Evolutionary conservation across 2,329 filamentous ascomycete genomes (phyloP).

Genomic region (Cladophialophora exuberans): DNA sequence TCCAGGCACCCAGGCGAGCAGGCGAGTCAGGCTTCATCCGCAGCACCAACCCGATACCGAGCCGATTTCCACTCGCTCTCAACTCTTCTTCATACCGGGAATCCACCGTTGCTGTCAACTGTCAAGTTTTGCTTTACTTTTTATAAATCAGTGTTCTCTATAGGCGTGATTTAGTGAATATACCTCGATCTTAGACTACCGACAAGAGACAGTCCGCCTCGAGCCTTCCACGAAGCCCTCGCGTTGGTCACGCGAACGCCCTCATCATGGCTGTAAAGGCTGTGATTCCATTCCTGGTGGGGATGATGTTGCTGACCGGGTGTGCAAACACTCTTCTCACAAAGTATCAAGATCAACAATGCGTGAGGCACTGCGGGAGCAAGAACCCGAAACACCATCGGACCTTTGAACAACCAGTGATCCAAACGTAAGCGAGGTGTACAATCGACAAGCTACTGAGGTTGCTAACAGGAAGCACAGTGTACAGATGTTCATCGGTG

Average conservation of each 20-base stretch:
- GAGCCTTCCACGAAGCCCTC: not conserved
- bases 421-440: conserved; percentile 71
- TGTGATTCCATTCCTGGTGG: conserved; percentile 81
- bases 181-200: no score
- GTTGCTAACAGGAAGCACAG: conserved; percentile 40
- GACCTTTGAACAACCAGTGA: conserved; percentile 90
- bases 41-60: no score
- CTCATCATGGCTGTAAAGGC: conserved; percentile 69
- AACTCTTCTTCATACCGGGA: no score
- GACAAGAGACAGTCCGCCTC: no score
- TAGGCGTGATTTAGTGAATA: no score
- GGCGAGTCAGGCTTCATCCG: no score
- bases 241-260: conserved; percentile 2
- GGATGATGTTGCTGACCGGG: conserved; percentile 94
- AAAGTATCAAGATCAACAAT: conserved; percentile 96
- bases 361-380: conserved; percentile 83
- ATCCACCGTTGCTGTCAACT: no score
- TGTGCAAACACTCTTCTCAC: conserved; percentile 97
- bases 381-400: conserved; percentile 66
- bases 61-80: no score
- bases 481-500: conserved; percentile 95
- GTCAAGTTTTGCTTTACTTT: no score
- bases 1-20: no score
- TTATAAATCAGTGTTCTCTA: no score
- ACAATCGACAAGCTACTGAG: not conserved